Percentiles rank a stretch among this genome's conserved stretches.
Evolutionary conservation across 2,329 filamentous ascomycete genomes (phyloP).

Genomic region (Hypoxylon sp.): DNA sequence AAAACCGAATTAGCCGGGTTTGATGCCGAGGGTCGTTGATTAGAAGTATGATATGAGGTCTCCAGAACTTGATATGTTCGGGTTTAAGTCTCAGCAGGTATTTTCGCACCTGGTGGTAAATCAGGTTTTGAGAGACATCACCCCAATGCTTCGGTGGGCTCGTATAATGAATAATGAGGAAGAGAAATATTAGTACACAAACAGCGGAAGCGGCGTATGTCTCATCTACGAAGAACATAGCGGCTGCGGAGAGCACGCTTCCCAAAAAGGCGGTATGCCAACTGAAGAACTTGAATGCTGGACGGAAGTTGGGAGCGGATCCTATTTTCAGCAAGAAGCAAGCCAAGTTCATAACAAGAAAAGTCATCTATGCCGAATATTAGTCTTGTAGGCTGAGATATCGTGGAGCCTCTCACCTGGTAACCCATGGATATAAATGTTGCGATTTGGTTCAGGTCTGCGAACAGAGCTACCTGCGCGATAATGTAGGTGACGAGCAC

Average conservation of each 20-base stretch:
- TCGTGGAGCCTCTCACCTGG: constrained; percentile 62
- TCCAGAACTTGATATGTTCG: constrained; percentile 95
- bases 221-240: constrained; percentile 92
- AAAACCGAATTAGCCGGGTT: constrained; percentile 88
- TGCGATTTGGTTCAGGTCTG: constrained; percentile 88
- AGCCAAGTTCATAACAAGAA: constrained; percentile 87
- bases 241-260: constrained; percentile 78
- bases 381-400: constrained; percentile 4
- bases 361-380: constrained; percentile 75
- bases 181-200: constrained; percentile 79
- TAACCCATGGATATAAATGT: constrained; percentile 93
- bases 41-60: constrained; percentile 86
- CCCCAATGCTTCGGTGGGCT: constrained; percentile 90
- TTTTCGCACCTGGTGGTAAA: constrained; percentile 88
- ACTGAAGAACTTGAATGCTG: constrained; percentile 89
- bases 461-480: constrained; percentile 83
- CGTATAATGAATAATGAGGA: constrained; percentile 86
- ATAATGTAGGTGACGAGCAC: constrained; percentile 81
- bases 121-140: constrained; percentile 88
- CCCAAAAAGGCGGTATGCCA: constrained; percentile 84
- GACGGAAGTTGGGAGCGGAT: constrained; percentile 88
- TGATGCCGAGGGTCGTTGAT: constrained; percentile 86
- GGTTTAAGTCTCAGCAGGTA: constrained; percentile 85
- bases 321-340: constrained; percentile 89
- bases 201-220: constrained; percentile 83